Conservation (phyloP, 2,329 filamentous ascomycete genomes). For the Colletotrichum eremochloae region DNA sequence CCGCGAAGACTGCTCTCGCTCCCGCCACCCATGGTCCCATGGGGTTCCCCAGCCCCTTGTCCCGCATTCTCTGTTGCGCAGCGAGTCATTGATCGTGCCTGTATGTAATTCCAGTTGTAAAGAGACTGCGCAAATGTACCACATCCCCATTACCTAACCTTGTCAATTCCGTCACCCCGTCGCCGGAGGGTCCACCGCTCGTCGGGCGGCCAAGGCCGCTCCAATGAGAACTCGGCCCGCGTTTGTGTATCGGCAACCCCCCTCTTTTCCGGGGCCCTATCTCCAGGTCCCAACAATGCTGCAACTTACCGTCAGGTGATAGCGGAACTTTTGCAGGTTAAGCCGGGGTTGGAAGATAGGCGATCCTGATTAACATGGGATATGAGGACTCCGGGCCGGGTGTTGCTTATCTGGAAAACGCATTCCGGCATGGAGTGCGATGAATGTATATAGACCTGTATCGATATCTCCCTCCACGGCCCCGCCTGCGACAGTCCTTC, state of each 20-base stretch:
- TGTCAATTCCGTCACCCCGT: constrained; percentile 2
- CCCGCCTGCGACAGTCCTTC: background rate
- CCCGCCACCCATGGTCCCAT: background rate
- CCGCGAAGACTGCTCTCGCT: constrained; percentile 12
- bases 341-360: constrained; percentile 7
- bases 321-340: constrained; percentile 1
- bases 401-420: constrained; percentile 11
- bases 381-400: background rate
- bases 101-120: background rate
- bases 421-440: background rate
- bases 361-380: background rate
- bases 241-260: constrained; percentile 13
- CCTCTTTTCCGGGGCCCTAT: constrained; percentile 11
- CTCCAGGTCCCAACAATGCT: constrained; percentile 12
- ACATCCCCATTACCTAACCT: background rate
- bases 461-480: background rate
- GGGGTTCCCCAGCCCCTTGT: background rate
- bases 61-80: background rate
- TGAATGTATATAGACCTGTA: constrained; percentile 11
- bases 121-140: background rate
- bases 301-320: constrained; percentile 8
- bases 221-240: constrained; percentile 27
- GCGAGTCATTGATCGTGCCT: background rate
- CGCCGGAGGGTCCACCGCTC: constrained; percentile 21
- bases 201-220: constrained; percentile 22